phyloP scores from a whole-genome alignment of 768 basidiomycete genomes.

The Psilocybe tampanensis region DNA sequence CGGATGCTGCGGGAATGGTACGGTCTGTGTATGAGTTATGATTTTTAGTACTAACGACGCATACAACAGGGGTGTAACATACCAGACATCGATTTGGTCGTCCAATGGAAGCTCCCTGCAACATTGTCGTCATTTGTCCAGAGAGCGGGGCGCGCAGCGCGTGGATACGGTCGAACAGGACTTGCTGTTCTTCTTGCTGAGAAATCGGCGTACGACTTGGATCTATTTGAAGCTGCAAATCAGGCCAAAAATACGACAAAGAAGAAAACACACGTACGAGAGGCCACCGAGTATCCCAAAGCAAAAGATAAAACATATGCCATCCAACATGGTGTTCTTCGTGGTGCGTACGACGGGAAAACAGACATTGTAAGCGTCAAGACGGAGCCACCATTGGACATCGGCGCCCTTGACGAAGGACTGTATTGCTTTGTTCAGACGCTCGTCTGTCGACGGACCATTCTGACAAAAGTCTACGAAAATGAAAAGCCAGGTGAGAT shows the following conservation, averaged over 20 bases:
- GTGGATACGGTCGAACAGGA: slow-evolving; percentile 17
- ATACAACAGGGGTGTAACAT: slow-evolving; percentile 34
- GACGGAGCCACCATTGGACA: background rate
- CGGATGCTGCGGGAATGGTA: no score
- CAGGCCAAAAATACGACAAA: background rate
- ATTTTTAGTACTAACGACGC: slow-evolving; percentile 23
- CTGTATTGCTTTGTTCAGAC: background rate
- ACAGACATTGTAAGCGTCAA: background rate
- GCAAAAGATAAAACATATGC: background rate
- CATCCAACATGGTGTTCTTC: background rate
- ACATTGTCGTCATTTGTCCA: slow-evolving; percentile 32
- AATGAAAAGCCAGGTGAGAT: background rate
- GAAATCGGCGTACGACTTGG: slow-evolving; percentile 21
- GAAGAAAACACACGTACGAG: background rate
- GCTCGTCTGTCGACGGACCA: background rate
- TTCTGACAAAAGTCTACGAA: background rate
- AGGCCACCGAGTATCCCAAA: background rate
- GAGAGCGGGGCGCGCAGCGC: slow-evolving; percentile 34
- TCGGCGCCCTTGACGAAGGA: background rate
- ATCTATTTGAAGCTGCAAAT: background rate
- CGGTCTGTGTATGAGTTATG: slow-evolving; percentile 24
- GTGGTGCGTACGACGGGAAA: background rate
- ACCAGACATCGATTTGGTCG: slow-evolving; percentile 35
- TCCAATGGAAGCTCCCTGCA: slow-evolving; percentile 37
- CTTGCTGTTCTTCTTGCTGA: slow-evolving; percentile 31